phyloP scores from a whole-genome alignment of 2,329 filamentous ascomycete species.

The Ramichloridium luteum region DNA sequence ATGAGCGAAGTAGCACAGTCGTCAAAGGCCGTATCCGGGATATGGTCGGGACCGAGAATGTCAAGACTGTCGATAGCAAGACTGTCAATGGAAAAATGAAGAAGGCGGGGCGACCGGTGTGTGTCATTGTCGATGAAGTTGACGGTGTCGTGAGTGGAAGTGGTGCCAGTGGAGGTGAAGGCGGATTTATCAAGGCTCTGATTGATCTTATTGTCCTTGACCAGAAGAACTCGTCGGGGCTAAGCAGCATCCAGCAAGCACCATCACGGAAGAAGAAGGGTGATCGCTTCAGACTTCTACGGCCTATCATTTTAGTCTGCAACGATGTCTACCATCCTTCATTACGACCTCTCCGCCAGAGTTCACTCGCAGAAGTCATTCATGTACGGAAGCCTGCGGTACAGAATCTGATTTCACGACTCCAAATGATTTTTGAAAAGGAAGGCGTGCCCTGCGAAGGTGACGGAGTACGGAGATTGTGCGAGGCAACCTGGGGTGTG shows the following conservation, averaged over 20 bases:
- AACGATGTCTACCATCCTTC: conserved; percentile 94
- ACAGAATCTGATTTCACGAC: conserved; percentile 68
- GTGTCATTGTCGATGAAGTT: conserved; percentile 90
- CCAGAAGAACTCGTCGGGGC: conserved; percentile 56
- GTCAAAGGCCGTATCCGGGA: conserved; percentile 86
- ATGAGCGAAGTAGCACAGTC: conserved; percentile 79
- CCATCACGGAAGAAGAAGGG: conserved; percentile 52
- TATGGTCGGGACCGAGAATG: conserved; percentile 85
- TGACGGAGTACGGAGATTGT: conserved; percentile 75
- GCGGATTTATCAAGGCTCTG: conserved; percentile 87
- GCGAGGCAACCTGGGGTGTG: conserved; percentile 73
- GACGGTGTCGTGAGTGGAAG: conserved; percentile 82
- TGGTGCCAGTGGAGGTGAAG: conserved; percentile 61
- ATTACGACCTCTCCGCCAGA: conserved; percentile 70
- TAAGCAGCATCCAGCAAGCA: conserved; percentile 25
- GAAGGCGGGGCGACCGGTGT: conserved; percentile 74
- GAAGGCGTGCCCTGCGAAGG: conserved; percentile 81
- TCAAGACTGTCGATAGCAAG: conserved; percentile 55
- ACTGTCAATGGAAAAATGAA: conserved; percentile 43
- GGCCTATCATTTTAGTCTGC: conserved; percentile 86
- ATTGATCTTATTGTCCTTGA: conserved; percentile 82
- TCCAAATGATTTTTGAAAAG: conserved; percentile 75
- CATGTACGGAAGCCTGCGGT: conserved; percentile 81
- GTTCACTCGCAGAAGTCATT: conserved; percentile 77
- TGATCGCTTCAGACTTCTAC: conserved; percentile 74